phyloP scores from a whole-genome alignment of 148 eudicot genomes.

The Chenopodium formosanum region DNA sequence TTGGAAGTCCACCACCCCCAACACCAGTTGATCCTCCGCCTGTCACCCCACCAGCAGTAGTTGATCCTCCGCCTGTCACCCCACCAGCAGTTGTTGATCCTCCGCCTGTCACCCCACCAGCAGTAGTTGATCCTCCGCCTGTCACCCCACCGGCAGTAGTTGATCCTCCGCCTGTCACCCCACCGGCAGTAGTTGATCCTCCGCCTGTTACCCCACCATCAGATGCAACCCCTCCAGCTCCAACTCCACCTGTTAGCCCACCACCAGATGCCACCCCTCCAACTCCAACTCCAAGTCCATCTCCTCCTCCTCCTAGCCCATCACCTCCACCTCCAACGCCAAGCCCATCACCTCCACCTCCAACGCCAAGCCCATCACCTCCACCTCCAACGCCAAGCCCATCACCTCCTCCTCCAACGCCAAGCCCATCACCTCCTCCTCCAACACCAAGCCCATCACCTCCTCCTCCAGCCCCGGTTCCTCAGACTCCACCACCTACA shows the following conservation, averaged over 20 bases:
- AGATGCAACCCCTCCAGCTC: neutral
- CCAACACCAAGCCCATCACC: constrained; percentile 18
- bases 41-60: neutral
- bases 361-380: constrained; percentile 15
- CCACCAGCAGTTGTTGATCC: neutral
- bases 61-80: too few relatives aligned
- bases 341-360: neutral
- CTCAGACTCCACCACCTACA: constrained; percentile 21
- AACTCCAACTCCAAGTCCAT: neutral
- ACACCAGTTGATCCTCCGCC: neutral
- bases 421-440: neutral
- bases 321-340: neutral
- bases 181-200: neutral
- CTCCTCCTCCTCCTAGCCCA: neutral
- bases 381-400: constrained; percentile 11
- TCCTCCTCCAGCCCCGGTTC: neutral
- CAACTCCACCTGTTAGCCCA: neutral
- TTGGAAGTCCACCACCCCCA: neutral
- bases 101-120: neutral
- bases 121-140: too few relatives aligned
- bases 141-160: neutral
- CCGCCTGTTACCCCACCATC: neutral
- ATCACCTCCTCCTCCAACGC: neutral
- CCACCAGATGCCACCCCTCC: too few relatives aligned
- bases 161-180: too few relatives aligned